Conservation (phyloP, 306 rosid genomes). For the Ammopiptanthus mongolicus region DNA sequence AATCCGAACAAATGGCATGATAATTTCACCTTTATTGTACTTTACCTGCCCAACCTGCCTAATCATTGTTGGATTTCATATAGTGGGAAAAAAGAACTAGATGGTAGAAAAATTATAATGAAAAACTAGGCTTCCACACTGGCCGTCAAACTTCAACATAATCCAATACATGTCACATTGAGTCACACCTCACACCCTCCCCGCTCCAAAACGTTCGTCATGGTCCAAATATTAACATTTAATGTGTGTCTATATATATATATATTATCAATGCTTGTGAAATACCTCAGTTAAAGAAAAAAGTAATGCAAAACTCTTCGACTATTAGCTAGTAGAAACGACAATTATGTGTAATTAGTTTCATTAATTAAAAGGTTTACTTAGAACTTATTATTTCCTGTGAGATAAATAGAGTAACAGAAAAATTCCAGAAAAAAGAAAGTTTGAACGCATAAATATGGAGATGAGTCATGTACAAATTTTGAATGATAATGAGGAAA, state of each 20-base stretch:
- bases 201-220: neutral
- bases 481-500: neutral
- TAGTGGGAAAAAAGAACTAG: neutral
- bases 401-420: neutral
- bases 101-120: neutral
- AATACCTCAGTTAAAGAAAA: neutral
- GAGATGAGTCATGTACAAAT: neutral
- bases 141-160: neutral
- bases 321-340: neutral
- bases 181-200: neutral
- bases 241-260: too few relatives aligned
- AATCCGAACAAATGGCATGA: neutral
- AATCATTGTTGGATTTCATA: neutral
- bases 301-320: neutral
- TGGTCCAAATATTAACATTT: too few relatives aligned
- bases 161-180: neutral
- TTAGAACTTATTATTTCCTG: neutral
- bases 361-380: neutral
- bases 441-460: neutral
- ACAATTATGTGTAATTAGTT: neutral
- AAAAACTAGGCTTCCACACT: neutral
- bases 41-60: neutral
- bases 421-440: neutral
- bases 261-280: too few relatives aligned
- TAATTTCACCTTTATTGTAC: conserved; percentile 18